Evolutionary conservation across 2,329 filamentous ascomycete genomes (phyloP).

Genomic region (Clonostachys chloroleuca): DNA sequence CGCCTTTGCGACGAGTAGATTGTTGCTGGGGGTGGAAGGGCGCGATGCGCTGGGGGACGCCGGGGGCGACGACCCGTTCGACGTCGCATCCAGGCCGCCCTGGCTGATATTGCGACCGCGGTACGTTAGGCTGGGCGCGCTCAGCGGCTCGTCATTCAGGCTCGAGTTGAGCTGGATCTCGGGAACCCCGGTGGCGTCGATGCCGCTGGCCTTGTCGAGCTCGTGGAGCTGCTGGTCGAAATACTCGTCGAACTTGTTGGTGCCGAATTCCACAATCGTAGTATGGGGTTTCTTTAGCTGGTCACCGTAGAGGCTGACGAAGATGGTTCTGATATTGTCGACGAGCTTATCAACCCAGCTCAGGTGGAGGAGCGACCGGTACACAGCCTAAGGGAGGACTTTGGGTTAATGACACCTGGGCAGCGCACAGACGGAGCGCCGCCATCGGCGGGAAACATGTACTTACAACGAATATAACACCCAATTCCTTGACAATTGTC

Average conservation of each 20-base stretch:
- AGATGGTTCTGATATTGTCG: constrained; percentile 90
- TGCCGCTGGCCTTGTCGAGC: constrained; percentile 55
- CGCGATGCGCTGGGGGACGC: constrained; percentile 73
- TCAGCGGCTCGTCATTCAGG: constrained; percentile 7
- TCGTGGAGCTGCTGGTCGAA: constrained; percentile 91
- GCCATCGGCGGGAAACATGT: neutral
- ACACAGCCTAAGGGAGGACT: constrained; percentile 67
- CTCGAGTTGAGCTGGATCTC: neutral
- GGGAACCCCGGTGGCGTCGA: neutral
- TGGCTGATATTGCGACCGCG: constrained; percentile 27
- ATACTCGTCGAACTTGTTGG: constrained; percentile 75
- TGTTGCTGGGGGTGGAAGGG: constrained; percentile 68
- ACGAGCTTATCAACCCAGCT: constrained; percentile 97
- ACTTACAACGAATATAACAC: constrained; percentile 84
- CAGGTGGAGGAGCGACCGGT: constrained; percentile 89
- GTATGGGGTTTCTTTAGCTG: constrained; percentile 79
- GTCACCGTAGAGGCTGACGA: constrained; percentile 84
- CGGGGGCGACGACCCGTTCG: constrained; percentile 60
- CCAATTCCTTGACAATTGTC: constrained; percentile 87
- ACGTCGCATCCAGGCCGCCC: constrained; percentile 23
- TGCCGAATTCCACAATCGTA: constrained; percentile 67
- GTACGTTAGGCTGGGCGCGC: constrained; percentile 32
- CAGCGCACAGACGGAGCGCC: neutral
- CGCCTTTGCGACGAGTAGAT: constrained; percentile 65
- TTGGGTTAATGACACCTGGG: neutral